phyloP scores from a whole-genome alignment of 139 green algal genomes.

The Micractinium sp. region DNA sequence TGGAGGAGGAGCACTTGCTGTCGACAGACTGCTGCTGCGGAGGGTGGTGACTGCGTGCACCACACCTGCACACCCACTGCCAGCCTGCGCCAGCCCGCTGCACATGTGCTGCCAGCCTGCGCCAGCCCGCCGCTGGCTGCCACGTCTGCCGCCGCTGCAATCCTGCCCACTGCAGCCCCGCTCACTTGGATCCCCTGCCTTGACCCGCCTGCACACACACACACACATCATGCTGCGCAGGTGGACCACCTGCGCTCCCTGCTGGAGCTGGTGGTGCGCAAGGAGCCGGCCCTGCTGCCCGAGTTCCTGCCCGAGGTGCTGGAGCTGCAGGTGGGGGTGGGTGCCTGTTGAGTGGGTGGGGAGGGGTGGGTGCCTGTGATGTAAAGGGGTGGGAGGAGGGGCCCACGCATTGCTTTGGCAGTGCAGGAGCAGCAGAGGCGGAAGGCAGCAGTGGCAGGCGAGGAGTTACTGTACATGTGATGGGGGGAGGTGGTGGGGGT shows the following conservation, averaged over 20 bases:
- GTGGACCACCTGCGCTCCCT: conserved; percentile 51
- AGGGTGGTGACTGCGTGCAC: too few relatives aligned
- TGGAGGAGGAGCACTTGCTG: not conserved
- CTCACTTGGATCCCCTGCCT: not conserved
- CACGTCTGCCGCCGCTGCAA: not conserved
- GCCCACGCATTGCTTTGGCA: too few relatives aligned
- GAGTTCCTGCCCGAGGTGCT: conserved; percentile 52
- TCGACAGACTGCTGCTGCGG: not conserved
- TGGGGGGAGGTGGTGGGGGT: not conserved
- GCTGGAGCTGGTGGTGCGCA: conserved; percentile 55
- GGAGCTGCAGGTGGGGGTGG: conserved; percentile 40
- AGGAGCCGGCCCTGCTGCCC: conserved; percentile 49
- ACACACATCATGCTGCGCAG: not conserved
- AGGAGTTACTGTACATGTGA: too few relatives aligned
- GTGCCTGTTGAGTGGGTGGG: not conserved
- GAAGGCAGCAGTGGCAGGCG: too few relatives aligned
- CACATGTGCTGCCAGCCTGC: too few relatives aligned
- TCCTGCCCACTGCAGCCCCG: not conserved
- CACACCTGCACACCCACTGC: not conserved
- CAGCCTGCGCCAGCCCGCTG: too few relatives aligned
- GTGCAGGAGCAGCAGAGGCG: too few relatives aligned
- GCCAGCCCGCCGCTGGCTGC: not conserved
- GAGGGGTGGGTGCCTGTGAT: not conserved
- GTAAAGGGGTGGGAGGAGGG: too few relatives aligned
- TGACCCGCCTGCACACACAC: too few relatives aligned